A percentile compares a stretch with the other conserved stretches of the same genome.
phyloP scores from a whole-genome alignment of 192 early-diverging fungal species.

The Linnemannia exigua region DNA sequence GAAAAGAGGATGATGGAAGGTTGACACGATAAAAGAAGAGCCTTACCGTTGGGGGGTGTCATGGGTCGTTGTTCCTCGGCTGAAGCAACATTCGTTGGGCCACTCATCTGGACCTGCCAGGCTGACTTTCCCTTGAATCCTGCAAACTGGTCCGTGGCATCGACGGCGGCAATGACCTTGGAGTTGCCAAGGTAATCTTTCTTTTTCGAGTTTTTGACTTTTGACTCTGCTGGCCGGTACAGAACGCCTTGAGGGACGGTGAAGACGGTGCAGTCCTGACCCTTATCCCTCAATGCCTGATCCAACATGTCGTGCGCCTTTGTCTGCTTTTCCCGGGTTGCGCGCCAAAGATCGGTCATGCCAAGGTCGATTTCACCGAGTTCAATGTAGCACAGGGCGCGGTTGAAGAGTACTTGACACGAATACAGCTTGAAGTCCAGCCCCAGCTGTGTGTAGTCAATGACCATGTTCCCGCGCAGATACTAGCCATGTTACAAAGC shows the following conservation, averaged over 20 bases:
- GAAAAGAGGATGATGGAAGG: slow-evolving; percentile 8
- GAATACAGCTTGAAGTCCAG: slow-evolving; percentile 90
- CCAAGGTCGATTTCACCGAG: slow-evolving; percentile 80
- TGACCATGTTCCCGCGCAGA: slow-evolving; percentile 85
- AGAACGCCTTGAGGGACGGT: slow-evolving; percentile 83
- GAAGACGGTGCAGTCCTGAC: slow-evolving; percentile 79
- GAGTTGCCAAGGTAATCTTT: slow-evolving; percentile 84
- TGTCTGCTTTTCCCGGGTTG: slow-evolving; percentile 69
- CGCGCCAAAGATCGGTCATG: slow-evolving; percentile 78
- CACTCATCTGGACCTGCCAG: slow-evolving; percentile 59
- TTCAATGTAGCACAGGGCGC: slow-evolving; percentile 88
- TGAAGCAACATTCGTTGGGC: slow-evolving; percentile 59
- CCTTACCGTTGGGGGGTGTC: slow-evolving; percentile 42
- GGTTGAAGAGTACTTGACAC: slow-evolving; percentile 95
- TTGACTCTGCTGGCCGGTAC: slow-evolving; percentile 87
- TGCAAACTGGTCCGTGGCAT: slow-evolving; percentile 69
- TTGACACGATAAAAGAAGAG: slow-evolving; percentile 14
- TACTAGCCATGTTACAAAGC: slow-evolving; percentile 56
- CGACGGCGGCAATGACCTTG: slow-evolving; percentile 87
- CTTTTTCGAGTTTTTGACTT: slow-evolving; percentile 87
- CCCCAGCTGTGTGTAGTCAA: slow-evolving; percentile 97
- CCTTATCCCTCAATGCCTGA: slow-evolving; percentile 71
- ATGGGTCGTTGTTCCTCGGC: slow-evolving; percentile 38
- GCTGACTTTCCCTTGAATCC: slow-evolving; percentile 70
- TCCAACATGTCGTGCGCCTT: slow-evolving; percentile 82